A percentile compares a stretch with the other conserved stretches of the same genome.
These are phyloP conservation scores for Paraconiothyrium sp. DNA, from an alignment of 2,329 filamentous ascomycete species.

Conservation along the genomic window DNA sequence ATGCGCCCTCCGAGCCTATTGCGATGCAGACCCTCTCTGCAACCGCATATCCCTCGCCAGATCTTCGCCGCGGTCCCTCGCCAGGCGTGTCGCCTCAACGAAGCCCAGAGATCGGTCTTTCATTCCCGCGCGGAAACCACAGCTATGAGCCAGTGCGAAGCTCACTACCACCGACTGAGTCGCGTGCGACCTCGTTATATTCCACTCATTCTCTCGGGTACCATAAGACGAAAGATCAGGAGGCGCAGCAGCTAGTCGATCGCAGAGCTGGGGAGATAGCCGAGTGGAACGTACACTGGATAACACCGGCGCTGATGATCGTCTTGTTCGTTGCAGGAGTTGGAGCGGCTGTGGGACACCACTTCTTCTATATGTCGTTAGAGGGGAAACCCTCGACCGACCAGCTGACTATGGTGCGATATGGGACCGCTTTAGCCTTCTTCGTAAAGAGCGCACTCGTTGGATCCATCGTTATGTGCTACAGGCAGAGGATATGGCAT, in stretches of 20 bases:
- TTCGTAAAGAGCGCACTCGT: constrained; percentile 50
- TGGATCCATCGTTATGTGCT: constrained; percentile 45
- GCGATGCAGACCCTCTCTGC: constrained; percentile 36
- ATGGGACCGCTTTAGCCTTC: constrained; percentile 50
- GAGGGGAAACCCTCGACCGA: constrained; percentile 40
- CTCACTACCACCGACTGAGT: constrained; percentile 26
- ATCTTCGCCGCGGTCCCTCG: constrained; percentile 22
- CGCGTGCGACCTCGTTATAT: constrained; percentile 33
- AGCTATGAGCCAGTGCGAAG: constrained; percentile 33
- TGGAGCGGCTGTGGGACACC: constrained; percentile 45
- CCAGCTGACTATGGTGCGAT: constrained; percentile 47
- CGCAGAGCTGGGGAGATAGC: constrained; percentile 45
- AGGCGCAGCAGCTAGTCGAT: constrained; percentile 45
- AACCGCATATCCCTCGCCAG: constrained; percentile 18
- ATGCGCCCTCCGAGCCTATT: constrained; percentile 37
- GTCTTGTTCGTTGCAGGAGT: constrained; percentile 43
- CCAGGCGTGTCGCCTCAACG: constrained; percentile 23
- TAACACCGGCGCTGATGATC: constrained; percentile 41
- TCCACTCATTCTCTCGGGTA: constrained; percentile 35
- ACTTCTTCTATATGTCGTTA: constrained; percentile 45
- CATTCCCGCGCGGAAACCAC: constrained; percentile 20
- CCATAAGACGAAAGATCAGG: constrained; percentile 40
- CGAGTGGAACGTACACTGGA: constrained; percentile 49
- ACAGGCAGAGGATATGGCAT: constrained; percentile 51
- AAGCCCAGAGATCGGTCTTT: constrained; percentile 30